Evolutionary conservation across 805 yeast species (phyloP).

Genomic region (Saturnispora sanitii): DNA sequence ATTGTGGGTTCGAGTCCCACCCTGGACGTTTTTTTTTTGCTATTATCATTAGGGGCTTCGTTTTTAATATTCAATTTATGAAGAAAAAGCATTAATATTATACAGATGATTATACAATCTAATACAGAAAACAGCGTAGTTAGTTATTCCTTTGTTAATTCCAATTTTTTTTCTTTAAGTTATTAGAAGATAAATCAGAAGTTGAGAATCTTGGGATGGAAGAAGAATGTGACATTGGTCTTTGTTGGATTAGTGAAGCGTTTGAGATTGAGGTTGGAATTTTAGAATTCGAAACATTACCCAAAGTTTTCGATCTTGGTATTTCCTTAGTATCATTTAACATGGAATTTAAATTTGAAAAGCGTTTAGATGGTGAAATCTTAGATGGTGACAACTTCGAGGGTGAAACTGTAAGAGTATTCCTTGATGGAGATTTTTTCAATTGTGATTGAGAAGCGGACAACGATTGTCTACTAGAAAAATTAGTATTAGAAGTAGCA

Average conservation of each 20-base stretch:
- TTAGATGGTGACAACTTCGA: slow-evolving; percentile 11
- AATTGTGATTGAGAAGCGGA: neutral
- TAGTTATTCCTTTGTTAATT: no score
- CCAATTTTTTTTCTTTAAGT: slow-evolving; percentile 4
- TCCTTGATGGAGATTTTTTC: slow-evolving; percentile 3
- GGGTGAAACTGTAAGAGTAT: slow-evolving; percentile 1
- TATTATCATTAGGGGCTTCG: no score
- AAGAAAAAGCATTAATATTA: no score
- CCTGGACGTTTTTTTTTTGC: slow-evolving; percentile 7
- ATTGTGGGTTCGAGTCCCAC: slow-evolving; percentile 18
- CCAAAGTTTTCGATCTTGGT: slow-evolving; percentile 6
- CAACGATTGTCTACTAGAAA: no score
- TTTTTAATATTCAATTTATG: no score
- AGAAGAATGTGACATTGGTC: slow-evolving; percentile 3
- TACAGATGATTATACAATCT: neutral
- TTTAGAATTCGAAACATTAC: neutral
- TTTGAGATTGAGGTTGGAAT: slow-evolving; percentile 4
- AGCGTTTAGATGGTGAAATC: slow-evolving; percentile 16
- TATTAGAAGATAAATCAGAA: slow-evolving; percentile 2
- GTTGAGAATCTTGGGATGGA: slow-evolving; percentile 12
- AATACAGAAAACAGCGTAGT: neutral
- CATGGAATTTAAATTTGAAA: slow-evolving; percentile 14
- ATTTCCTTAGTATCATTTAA: slow-evolving; percentile 1
- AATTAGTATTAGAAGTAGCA: neutral
- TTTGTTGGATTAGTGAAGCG: neutral